A percentile compares a stretch with the other conserved stretches of the same genome.
phyloP scores from a whole-genome alignment of 169 alveolate species.

The Plasmodium cynomolgi region DNA sequence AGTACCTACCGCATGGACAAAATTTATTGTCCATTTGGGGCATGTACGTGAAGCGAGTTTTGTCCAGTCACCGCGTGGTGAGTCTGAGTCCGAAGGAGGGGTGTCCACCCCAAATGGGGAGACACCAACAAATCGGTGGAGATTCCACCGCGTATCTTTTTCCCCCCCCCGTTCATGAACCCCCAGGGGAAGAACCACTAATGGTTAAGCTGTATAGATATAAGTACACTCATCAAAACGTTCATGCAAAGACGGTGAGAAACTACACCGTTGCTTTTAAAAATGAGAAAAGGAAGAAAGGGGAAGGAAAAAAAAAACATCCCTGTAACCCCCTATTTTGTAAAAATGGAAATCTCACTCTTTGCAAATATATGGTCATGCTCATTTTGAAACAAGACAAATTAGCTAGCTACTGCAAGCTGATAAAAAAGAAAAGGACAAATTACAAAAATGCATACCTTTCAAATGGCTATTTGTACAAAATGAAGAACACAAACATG shows the following conservation, averaged over 20 bases:
- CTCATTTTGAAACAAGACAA: constrained; percentile 33
- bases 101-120: neutral
- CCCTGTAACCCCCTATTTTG: constrained; percentile 38
- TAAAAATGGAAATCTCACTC: constrained; percentile 19
- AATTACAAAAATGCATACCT: constrained; percentile 26
- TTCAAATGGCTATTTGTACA: constrained; percentile 71
- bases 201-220: constrained; percentile 18
- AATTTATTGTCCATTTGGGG: constrained; percentile 8
- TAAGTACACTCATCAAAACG: constrained; percentile 6
- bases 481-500: constrained; percentile 26
- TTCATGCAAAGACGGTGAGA: constrained; percentile 16
- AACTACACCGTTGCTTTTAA: constrained; percentile 18
- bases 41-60: constrained; percentile 8
- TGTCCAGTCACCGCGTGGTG: neutral
- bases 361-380: constrained; percentile 47
- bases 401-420: neutral
- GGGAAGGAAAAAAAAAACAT: neutral
- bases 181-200: neutral
- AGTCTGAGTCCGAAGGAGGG: neutral
- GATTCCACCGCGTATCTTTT: neutral
- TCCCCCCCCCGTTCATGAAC: neutral
- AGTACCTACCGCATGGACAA: constrained; percentile 9
- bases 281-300: neutral
- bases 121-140: neutral
- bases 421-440: constrained; percentile 6